Base-by-base conservation (phyloP, 2,329 filamentous ascomycete genomes). In the Monosporascus sp. region DNA sequence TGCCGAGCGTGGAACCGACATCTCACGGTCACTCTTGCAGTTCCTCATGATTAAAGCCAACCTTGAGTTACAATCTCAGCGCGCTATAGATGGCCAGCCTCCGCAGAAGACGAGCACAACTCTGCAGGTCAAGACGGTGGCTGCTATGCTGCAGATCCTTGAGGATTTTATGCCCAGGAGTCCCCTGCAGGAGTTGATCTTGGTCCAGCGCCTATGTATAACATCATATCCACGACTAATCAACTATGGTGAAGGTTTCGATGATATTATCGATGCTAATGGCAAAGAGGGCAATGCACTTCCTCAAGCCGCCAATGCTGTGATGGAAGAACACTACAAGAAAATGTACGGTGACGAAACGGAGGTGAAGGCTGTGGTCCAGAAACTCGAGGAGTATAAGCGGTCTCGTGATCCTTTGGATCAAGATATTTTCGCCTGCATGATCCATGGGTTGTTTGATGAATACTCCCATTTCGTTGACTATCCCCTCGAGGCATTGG, bases 261-360 rank as follows among this genome's bases (percentile, higher is more conserved):
- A 99, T 69, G 89, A 94, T 53, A 85, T 97, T 43, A 92, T 99
- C 59, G 90, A 97, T 64, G 78, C 80, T 9, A 96, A 95, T 65
- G 88, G 91, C 45, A 82, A 85, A 61, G 83, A 87, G 20, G 86
- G 89, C n/a, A 96, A 97, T 64, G 80, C 83, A 1, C 79, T 99
- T 1, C 87, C 92, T 0, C 78, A 82, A 20, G 84, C 86, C 22
- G 90, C 93, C 51, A 92, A 96, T 61, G 84, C 82, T 59, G 89
- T 91, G 68, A 99, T 99, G 94, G 92, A 97, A 66, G 91, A 97
- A 60, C 87, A 96, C 58, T 99, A 97, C 70, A 97, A 96, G 72
- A 89, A 89, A 65, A 97, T 99, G 92, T 99, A 99, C 68, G 89
- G 90, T 60, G 88, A 90, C 60, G 91, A 97, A 60, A 85, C 92